These are phyloP conservation scores for Panaeolus papilionaceus DNA, from an alignment of 768 basidiomycete species.

Conservation along the genomic window DNA sequence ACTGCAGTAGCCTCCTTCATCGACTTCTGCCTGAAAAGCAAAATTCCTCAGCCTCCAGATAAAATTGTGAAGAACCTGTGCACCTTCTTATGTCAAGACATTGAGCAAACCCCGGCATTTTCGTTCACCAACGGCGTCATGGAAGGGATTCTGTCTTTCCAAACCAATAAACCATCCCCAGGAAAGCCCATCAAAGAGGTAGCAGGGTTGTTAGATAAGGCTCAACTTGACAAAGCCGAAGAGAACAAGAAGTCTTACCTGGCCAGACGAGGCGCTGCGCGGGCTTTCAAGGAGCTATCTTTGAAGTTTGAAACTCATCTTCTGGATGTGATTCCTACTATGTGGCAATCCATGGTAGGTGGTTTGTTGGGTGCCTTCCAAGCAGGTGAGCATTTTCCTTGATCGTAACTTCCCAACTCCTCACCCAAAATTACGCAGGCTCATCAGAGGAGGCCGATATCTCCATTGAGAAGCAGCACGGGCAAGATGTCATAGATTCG, in stretches of 20 bases:
- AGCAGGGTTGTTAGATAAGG: slow-evolving; percentile 42
- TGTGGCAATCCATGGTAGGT: slow-evolving; percentile 94
- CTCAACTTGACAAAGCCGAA: slow-evolving; percentile 49
- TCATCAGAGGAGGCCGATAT: slow-evolving; percentile 63
- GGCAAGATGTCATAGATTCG: slow-evolving; percentile 92
- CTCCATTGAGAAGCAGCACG: slow-evolving; percentile 73
- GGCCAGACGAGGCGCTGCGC: slow-evolving; percentile 83
- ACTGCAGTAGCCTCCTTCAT: slow-evolving; percentile 87
- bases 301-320: slow-evolving; percentile 74
- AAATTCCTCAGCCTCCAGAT: slow-evolving; percentile 84
- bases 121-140: slow-evolving; percentile 61
- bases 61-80: slow-evolving; percentile 98
- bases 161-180: slow-evolving; percentile 34
- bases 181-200: slow-evolving; percentile 45
- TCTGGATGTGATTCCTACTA: slow-evolving; percentile 83
- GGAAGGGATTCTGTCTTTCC: slow-evolving; percentile 82
- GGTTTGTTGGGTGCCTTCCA: slow-evolving; percentile 73
- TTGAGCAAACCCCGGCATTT: slow-evolving; percentile 89
- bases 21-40: slow-evolving; percentile 77
- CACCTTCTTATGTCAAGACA: slow-evolving; percentile 94
- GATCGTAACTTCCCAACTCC: neutral
- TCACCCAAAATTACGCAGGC: slow-evolving; percentile 41
- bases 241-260: slow-evolving; percentile 71
- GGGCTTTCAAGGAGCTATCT: slow-evolving; percentile 84
- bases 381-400: slow-evolving; percentile 52